Conservation (phyloP, 2,329 filamentous ascomycete genomes). For the Colletotrichum sp. region DNA sequence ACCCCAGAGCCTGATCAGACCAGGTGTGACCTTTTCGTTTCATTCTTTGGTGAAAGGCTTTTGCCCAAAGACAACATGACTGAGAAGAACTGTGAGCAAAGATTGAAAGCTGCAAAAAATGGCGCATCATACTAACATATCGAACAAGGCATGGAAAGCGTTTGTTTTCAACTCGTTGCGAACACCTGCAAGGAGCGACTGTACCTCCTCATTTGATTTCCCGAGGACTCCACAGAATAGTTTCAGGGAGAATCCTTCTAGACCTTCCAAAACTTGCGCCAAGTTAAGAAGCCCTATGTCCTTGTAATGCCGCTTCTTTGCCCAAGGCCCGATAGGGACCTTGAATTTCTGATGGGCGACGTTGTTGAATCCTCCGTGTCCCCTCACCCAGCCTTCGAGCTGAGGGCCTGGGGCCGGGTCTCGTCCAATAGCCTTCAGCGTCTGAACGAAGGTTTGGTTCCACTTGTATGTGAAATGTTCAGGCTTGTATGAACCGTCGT, state of each 20-base stretch:
- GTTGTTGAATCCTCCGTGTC: constrained; percentile 37
- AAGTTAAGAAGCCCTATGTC: constrained; percentile 31
- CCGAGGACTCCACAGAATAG: constrained; percentile 34
- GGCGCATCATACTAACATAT: constrained; percentile 19
- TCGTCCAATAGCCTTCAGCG: constrained; percentile 22
- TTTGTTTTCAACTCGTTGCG: constrained; percentile 31
- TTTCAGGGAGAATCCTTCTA: constrained; percentile 28
- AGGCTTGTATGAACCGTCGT: constrained; percentile 29
- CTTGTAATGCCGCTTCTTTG: constrained; percentile 33
- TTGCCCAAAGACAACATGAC: neutral
- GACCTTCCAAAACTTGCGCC: constrained; percentile 21
- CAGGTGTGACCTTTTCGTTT: neutral
- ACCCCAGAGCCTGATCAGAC: neutral
- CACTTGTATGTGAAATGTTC: constrained; percentile 23
- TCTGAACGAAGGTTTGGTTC: constrained; percentile 24
- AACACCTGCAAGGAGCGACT: constrained; percentile 29
- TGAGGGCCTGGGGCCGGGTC: constrained; percentile 27
- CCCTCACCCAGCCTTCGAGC: constrained; percentile 32
- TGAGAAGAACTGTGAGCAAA: neutral
- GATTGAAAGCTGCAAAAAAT: neutral
- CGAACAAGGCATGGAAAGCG: constrained; percentile 28
- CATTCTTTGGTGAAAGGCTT: neutral
- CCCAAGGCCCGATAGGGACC: constrained; percentile 41
- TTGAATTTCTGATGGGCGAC: constrained; percentile 33
- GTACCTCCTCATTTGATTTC: constrained; percentile 29